These are phyloP conservation scores for Chlamydomonas incerta DNA, from an alignment of 139 green algal species.

Conservation along the genomic window DNA sequence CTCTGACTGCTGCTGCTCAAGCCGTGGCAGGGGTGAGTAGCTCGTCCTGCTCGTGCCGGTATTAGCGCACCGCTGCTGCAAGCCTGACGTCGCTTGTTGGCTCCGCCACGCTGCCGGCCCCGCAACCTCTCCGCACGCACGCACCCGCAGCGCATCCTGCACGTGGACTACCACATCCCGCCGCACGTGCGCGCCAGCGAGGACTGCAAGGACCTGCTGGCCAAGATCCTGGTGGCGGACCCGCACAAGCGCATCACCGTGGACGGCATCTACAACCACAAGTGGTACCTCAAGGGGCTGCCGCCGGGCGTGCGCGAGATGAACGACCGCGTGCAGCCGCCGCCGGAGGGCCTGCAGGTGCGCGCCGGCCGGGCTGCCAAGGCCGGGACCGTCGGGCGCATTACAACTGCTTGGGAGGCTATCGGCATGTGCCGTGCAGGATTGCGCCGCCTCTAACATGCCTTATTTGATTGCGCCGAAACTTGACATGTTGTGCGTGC, in stretches of 20 bases:
- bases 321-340: slow-evolving; percentile 52
- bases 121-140: background rate
- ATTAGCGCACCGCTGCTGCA: too few species aligned
- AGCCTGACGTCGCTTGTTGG: too few species aligned
- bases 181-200: slow-evolving; percentile 67
- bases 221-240: slow-evolving; percentile 77
- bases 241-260: slow-evolving; percentile 89
- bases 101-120: background rate
- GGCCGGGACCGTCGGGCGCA: too few species aligned
- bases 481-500: too few species aligned
- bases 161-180: slow-evolving; percentile 84
- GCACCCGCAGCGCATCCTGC: slow-evolving; percentile 73
- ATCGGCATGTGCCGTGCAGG: too few species aligned
- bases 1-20: too few species aligned
- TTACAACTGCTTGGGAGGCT: too few species aligned
- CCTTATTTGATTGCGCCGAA: too few species aligned
- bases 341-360: slow-evolving; percentile 57
- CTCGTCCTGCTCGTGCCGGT: too few species aligned
- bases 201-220: slow-evolving; percentile 82
- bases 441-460: too few species aligned
- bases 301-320: slow-evolving; percentile 64
- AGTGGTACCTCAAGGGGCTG: slow-evolving; percentile 89
- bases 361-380: too few species aligned
- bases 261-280: slow-evolving; percentile 59
- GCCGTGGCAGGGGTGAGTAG: too few species aligned